Conservation (phyloP, 495 filamentous ascomycete species). For the Pseudevernia furfuracea region DNA sequence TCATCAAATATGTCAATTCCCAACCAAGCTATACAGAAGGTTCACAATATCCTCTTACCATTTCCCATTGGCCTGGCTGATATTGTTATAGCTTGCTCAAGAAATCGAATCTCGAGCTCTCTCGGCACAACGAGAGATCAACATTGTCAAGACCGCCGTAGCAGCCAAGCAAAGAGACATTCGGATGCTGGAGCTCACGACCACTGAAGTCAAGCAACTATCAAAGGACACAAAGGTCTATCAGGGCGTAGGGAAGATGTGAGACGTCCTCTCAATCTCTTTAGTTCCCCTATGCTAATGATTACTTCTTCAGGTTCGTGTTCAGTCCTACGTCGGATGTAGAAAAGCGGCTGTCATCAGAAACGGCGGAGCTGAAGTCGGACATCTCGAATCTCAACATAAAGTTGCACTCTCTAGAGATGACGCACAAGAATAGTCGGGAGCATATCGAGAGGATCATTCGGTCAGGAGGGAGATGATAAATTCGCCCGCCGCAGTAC, state of each 20-base stretch:
- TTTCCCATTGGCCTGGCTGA: constrained; percentile 8
- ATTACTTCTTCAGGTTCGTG: constrained; percentile 62
- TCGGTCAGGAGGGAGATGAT: constrained; percentile 37
- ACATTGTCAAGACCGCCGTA: constrained; percentile 77
- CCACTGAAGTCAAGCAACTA: constrained; percentile 68
- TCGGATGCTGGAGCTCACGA: constrained; percentile 81
- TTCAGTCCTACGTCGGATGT: constrained; percentile 62
- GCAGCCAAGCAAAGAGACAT: constrained; percentile 80
- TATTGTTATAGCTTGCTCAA: constrained; percentile 62
- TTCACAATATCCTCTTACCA: constrained; percentile 25
- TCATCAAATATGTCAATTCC: constrained; percentile 72
- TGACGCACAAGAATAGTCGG: constrained; percentile 85
- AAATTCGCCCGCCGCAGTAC: no score
- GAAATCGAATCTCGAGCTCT: constrained; percentile 89
- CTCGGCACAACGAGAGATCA: constrained; percentile 85
- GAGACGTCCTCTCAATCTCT: constrained; percentile 29
- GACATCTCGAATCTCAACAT: constrained; percentile 77
- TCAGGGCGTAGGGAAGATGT: constrained; percentile 97
- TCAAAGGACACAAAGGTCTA: constrained; percentile 79
- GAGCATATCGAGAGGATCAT: constrained; percentile 84
- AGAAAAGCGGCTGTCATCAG: constrained; percentile 65
- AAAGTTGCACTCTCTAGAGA: constrained; percentile 89
- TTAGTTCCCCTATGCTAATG: neutral
- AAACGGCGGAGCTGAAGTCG: constrained; percentile 64
- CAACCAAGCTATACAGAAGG: constrained; percentile 93